phyloP scores from a whole-genome alignment of 1,284 basidiomycete species.

The Trichosporon coremiiforme region DNA sequence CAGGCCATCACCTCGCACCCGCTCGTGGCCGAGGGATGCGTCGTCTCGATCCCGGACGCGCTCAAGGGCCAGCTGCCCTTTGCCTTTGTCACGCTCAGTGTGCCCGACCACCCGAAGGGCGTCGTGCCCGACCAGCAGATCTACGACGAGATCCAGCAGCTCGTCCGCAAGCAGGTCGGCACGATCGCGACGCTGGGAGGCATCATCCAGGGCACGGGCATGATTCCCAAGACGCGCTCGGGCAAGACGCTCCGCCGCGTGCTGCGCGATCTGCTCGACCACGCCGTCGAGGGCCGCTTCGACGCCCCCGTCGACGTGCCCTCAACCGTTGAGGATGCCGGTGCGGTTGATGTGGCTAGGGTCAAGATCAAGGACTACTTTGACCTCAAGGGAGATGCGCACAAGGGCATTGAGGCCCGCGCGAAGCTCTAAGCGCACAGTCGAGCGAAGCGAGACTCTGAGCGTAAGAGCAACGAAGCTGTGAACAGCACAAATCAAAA shows the following conservation, averaged over 20 bases:
- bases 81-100: conserved; percentile 64
- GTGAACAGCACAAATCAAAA: not conserved
- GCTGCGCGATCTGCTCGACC: conserved; percentile 56
- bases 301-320: conserved; percentile 30
- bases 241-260: conserved; percentile 92
- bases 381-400: conserved; percentile 24
- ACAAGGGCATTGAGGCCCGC: conserved; percentile 30
- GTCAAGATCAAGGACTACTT: conserved; percentile 34
- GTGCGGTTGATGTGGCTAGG: conserved; percentile 29
- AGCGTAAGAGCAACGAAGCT: not conserved
- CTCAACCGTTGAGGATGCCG: conserved; percentile 31
- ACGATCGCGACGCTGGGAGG: conserved; percentile 93
- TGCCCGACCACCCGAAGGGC: conserved; percentile 32
- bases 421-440: conserved; percentile 23
- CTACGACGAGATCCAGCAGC: conserved; percentile 71
- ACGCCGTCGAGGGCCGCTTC: conserved; percentile 31
- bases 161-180: conserved; percentile 89
- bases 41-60: conserved; percentile 82
- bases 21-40: conserved; percentile 81
- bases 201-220: conserved; percentile 71
- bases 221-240: conserved; percentile 84
- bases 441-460: not conserved
- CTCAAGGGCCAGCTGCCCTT: conserved; percentile 63
- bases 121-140: conserved; percentile 69
- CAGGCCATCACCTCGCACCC: conserved; percentile 85